Conservation (phyloP, 805 yeast genomes). For the Suhomyces sp. region DNA sequence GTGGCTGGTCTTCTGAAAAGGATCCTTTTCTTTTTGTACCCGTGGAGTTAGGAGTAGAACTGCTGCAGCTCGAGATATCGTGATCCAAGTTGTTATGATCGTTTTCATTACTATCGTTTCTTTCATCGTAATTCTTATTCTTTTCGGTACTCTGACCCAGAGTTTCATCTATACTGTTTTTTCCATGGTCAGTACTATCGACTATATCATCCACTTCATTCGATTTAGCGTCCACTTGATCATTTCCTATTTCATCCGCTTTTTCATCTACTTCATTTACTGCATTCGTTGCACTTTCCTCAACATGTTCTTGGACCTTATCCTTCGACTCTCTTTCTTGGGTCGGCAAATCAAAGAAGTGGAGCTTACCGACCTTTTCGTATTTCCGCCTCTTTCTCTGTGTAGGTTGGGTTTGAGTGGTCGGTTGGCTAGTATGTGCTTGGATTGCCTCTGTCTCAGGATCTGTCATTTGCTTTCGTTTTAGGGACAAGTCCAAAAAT, state of each 20-base stretch:
- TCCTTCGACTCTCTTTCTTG: not conserved
- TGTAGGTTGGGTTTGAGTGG: slow-evolving; percentile 1
- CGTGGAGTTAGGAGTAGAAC: not conserved
- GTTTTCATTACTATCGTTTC: not conserved
- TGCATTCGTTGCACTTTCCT: not conserved
- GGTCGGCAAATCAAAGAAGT: slow-evolving; percentile 30
- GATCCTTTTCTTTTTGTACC: not conserved
- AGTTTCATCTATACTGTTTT: not conserved
- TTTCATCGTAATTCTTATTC: not conserved
- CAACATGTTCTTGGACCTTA: not conserved
- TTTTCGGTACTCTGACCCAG: not conserved
- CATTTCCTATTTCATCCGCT: not conserved
- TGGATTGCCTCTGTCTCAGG: not conserved
- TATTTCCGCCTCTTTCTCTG: slow-evolving; percentile 29
- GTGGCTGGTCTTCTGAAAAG: not conserved
- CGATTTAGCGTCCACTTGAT: no score
- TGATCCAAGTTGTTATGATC: not conserved
- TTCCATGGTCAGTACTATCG: not conserved
- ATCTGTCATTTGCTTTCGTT: not conserved
- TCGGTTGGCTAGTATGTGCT: not conserved
- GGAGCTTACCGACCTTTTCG: slow-evolving; percentile 31
- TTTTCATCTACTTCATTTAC: not conserved
- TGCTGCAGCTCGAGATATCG: not conserved
- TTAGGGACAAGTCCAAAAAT: not conserved
- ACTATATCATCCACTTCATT: not conserved